Evolutionary conservation across 176 grass and related monocot genomes (phyloP).

Genomic region (Juncus inflexus): DNA sequence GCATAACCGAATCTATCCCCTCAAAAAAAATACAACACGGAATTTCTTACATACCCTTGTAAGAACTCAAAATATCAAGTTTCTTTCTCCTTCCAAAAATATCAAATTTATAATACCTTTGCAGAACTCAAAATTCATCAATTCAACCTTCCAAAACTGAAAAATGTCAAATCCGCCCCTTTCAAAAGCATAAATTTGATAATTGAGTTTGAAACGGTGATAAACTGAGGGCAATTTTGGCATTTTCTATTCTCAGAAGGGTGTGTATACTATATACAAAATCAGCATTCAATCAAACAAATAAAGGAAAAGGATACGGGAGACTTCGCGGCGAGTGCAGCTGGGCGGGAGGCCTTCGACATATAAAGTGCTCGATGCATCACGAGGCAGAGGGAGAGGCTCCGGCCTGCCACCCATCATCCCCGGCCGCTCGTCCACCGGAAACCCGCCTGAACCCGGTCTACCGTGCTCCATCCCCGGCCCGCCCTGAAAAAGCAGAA

Average conservation of each 20-base stretch:
- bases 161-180: too few relatives aligned
- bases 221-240: too few relatives aligned
- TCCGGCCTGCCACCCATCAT: slow-evolving; percentile 71
- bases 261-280: not conserved
- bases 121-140: not conserved
- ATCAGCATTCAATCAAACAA: not conserved
- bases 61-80: not conserved
- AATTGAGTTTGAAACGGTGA: too few relatives aligned
- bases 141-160: not conserved
- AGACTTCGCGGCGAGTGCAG: slow-evolving; percentile 59
- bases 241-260: not conserved
- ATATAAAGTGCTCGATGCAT: slow-evolving; percentile 74
- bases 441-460: slow-evolving; percentile 31
- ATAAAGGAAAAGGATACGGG: slow-evolving; percentile 54
- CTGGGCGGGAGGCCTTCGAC: slow-evolving; percentile 51
- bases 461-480: slow-evolving; percentile 35
- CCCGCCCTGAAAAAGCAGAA: slow-evolving; percentile 39
- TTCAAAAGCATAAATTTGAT: too few relatives aligned
- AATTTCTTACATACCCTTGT: not conserved
- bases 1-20: slow-evolving; percentile 6
- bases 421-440: slow-evolving; percentile 51
- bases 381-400: slow-evolving; percentile 69
- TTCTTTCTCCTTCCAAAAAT: not conserved
- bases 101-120: too few relatives aligned
- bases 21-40: too few relatives aligned